Conservation (phyloP, 495 filamentous ascomycete species). For the Lophiotrema nucula region DNA sequence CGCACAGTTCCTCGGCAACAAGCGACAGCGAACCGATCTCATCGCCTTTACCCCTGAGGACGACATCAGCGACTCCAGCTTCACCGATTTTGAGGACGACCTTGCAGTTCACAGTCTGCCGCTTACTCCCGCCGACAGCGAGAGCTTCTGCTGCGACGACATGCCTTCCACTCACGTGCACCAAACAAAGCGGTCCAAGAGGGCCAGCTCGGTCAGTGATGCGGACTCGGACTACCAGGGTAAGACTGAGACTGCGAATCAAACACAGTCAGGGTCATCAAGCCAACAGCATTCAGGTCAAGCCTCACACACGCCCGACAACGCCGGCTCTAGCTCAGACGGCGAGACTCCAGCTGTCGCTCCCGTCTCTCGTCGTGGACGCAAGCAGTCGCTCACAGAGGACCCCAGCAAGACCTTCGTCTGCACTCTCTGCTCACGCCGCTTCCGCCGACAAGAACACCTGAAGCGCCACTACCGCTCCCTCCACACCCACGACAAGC, state of each 20-base stretch:
- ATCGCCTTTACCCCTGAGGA: slow-evolving; percentile 60
- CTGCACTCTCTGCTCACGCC: slow-evolving; percentile 90
- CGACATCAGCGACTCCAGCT: slow-evolving; percentile 71
- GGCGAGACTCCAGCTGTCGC: slow-evolving; percentile 40
- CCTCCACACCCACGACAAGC: slow-evolving; percentile 97
- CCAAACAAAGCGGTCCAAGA: slow-evolving; percentile 64
- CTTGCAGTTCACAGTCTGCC: slow-evolving; percentile 53
- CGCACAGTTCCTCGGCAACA: slow-evolving; percentile 65
- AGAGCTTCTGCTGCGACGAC: slow-evolving; percentile 44
- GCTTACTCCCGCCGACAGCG: slow-evolving; percentile 43
- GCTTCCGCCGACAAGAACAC: slow-evolving; percentile 98
- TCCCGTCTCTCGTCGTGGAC: slow-evolving; percentile 85
- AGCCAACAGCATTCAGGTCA: slow-evolving; percentile 44
- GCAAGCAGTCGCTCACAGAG: slow-evolving; percentile 97
- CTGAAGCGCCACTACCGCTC: slow-evolving; percentile 98
- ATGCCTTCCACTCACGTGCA: slow-evolving; percentile 47
- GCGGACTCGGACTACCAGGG: slow-evolving; percentile 44
- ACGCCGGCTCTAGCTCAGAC: slow-evolving; percentile 40
- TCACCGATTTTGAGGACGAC: slow-evolving; percentile 72
- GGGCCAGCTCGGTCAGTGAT: slow-evolving; percentile 45
- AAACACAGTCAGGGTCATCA: slow-evolving; percentile 38
- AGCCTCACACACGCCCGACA: slow-evolving; percentile 30
- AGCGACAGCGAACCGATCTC: slow-evolving; percentile 72
- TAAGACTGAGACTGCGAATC: slow-evolving; percentile 42
- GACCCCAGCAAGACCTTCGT: slow-evolving; percentile 98